phyloP scores from a whole-genome alignment of 257 asterid species.

The Fraxinus americana region DNA sequence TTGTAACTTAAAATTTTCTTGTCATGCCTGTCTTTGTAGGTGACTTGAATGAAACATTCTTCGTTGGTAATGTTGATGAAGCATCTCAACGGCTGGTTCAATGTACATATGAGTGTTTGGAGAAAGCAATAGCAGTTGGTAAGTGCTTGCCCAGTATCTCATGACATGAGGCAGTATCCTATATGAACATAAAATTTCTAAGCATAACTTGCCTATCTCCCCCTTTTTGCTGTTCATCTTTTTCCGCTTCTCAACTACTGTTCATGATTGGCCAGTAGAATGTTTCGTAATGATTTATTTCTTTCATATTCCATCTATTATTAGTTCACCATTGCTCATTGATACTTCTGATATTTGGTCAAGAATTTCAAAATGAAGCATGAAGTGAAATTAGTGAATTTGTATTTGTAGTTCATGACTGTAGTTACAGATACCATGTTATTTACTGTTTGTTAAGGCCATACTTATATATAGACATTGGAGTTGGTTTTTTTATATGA shows the following conservation, averaged over 20 bases:
- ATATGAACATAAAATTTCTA: background rate
- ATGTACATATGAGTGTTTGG: slow-evolving; percentile 92
- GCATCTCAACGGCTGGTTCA: slow-evolving; percentile 78
- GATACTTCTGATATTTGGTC: background rate
- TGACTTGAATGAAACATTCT: slow-evolving; percentile 92
- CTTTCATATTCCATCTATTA: background rate
- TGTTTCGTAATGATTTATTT: background rate
- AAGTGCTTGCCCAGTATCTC: slow-evolving; percentile 31
- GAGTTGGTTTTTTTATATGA: background rate
- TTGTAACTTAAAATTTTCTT: background rate
- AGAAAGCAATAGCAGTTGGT: slow-evolving; percentile 91
- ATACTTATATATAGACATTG: background rate
- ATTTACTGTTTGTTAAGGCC: background rate
- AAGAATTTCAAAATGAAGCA: background rate
- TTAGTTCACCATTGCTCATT: background rate
- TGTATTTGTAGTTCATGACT: background rate
- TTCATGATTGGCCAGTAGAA: slow-evolving; percentile 4
- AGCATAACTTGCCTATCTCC: background rate
- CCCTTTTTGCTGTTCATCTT: background rate
- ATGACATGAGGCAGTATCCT: background rate
- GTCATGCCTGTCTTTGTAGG: slow-evolving; percentile 49
- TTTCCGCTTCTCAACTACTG: background rate
- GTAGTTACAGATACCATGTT: background rate
- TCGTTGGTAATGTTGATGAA: slow-evolving; percentile 95
- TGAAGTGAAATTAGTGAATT: background rate